Base-by-base conservation (phyloP, 257 asterid species). In the Apocynum venetum region DNA sequence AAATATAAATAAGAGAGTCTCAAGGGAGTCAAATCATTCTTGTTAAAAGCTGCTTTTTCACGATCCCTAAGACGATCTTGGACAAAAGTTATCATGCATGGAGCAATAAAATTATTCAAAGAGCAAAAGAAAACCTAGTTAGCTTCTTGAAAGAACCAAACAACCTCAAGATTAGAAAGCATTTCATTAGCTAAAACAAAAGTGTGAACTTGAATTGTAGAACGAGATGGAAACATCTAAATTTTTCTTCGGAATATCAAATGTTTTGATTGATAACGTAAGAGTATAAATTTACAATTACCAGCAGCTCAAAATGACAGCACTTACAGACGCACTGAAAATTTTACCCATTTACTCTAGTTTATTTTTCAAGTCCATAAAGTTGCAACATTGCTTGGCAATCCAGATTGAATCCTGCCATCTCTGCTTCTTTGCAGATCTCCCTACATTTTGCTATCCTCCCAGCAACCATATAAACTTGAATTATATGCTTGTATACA, bases 401-500 rank as follows among this genome's bases (percentile, higher is more conserved):
- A 56, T 88, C 86, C 75, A 91, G 71, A 78, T 83, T 83, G 83
- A 86, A 87, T 53, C 98, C 97, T 56, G 89, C 92, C 89, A 88
- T 84, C 89, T 90, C 90, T 74, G 96, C 98, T 83, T 93, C 98
- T 73, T 75, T 79, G 78, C 87, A 77, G 38, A 93, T 74, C 80
- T 91, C 96, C 85, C 78, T 85, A 70, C 90, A 86, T 86, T 90
- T 93, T 1, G 96, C 96, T 49, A 88, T 31, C 80, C 96, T 90
- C 82, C 98, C 95, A 38, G 88, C 81, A 82, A 81, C 87, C 76
- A 65, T 71, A 73, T 82, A 93, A 61, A 91, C 75, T 71, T 83
- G 83, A 68, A 88, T 76, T 63, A 93, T 81, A 41, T 75, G 80
- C 76, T 84, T 79, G 76, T 91, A 93, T 60, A 93, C 79, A 75